phyloP scores from a whole-genome alignment of 176 grass and related monocot species.

The Olyra latifolia region DNA sequence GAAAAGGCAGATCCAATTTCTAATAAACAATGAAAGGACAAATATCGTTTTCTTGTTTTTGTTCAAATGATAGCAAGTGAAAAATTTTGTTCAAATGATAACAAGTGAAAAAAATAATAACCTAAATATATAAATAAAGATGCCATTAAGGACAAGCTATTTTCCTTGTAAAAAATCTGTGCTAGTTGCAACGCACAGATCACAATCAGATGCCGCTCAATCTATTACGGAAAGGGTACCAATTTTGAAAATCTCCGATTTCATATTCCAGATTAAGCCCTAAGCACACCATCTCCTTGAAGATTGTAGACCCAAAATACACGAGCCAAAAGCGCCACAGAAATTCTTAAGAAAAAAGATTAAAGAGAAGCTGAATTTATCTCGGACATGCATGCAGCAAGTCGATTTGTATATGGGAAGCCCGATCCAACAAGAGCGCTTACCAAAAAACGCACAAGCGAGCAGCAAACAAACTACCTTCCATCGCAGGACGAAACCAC shows the following conservation, averaged over 20 bases:
- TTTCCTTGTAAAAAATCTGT: background rate
- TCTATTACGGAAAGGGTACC: background rate
- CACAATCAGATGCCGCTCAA: background rate
- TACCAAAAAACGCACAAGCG: background rate
- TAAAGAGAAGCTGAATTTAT: background rate
- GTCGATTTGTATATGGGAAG: background rate
- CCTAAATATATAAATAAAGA: background rate
- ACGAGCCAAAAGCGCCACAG: background rate
- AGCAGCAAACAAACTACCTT: constrained; percentile 19
- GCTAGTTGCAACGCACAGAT: background rate
- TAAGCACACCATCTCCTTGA: background rate
- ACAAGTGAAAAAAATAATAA: background rate
- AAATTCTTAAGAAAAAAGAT: background rate
- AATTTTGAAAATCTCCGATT: background rate
- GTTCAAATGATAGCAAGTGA: background rate
- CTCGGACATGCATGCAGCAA: background rate
- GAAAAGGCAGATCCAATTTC: background rate
- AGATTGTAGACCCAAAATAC: background rate
- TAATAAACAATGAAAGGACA: background rate
- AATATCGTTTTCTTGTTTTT: background rate
- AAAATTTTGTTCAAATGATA: background rate
- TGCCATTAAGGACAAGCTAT: background rate
- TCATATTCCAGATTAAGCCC: background rate
- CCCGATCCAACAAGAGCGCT: background rate
- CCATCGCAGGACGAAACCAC: constrained; percentile 3